These are phyloP conservation scores for Pseudonitzschia multistriata DNA, from an alignment of 108 stramenopile species.

Conservation along the genomic window DNA sequence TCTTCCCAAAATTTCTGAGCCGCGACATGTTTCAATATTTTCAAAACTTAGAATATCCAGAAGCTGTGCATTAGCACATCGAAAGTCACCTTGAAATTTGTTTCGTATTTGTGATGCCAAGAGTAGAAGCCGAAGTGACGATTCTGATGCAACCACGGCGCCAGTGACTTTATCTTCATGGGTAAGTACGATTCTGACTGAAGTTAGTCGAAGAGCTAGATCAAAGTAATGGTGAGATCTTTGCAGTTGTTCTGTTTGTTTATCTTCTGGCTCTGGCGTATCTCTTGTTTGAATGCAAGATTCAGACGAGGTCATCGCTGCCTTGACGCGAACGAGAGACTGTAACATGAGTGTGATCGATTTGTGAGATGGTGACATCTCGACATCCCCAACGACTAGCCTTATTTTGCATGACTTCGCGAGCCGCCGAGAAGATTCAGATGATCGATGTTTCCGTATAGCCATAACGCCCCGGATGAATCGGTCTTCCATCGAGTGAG, in stretches of 20 bases:
- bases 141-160: slow-evolving; percentile 29
- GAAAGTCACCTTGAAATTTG: slow-evolving; percentile 42
- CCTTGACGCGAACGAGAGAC: background rate
- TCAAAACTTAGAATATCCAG: slow-evolving; percentile 34
- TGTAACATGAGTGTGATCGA: slow-evolving; percentile 12
- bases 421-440: slow-evolving; percentile 6
- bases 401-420: slow-evolving; percentile 17
- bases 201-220: slow-evolving; percentile 32
- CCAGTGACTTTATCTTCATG: slow-evolving; percentile 12
- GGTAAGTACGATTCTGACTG: slow-evolving; percentile 26
- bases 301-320: background rate
- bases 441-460: slow-evolving; percentile 13
- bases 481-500: slow-evolving; percentile 42
- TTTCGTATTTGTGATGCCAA: slow-evolving; percentile 11
- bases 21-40: slow-evolving; percentile 27
- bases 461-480: slow-evolving; percentile 30
- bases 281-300: background rate
- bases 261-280: background rate
- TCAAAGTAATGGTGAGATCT: slow-evolving; percentile 20
- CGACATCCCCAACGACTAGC: slow-evolving; percentile 37
- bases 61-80: slow-evolving; percentile 43
- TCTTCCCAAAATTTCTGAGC: slow-evolving; percentile 42
- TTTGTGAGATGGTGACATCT: slow-evolving; percentile 21
- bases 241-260: background rate
- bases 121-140: slow-evolving; percentile 24